phyloP scores from a whole-genome alignment of 192 early-diverging fungal species.

The Entomortierella chlamydospora region DNA sequence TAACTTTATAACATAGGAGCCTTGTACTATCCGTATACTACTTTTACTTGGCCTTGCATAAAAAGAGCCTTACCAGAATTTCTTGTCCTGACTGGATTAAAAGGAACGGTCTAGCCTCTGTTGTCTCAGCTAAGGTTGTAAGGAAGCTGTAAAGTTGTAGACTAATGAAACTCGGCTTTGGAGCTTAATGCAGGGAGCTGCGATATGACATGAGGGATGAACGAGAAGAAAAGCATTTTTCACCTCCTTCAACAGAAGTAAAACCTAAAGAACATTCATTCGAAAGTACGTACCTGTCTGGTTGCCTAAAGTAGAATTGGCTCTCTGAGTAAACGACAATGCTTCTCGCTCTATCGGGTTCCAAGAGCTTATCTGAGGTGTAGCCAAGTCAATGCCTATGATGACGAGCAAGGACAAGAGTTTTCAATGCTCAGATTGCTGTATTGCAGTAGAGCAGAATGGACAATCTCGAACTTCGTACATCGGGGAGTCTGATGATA shows the following conservation, averaged over 20 bases:
- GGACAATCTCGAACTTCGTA: background rate
- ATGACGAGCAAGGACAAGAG: background rate
- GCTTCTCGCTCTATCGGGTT: background rate
- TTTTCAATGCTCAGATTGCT: background rate
- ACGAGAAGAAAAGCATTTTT: background rate
- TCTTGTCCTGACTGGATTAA: constrained; percentile 4
- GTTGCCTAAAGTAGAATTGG: no score
- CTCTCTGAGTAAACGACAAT: no score
- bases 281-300: no score
- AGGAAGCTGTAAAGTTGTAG: no score
- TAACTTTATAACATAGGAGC: no score
- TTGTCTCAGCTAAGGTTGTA: background rate
- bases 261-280: no score
- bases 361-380: background rate
- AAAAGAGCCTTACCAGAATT: background rate
- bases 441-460: background rate
- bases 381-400: background rate
- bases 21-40: no score
- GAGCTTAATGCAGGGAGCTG: no score
- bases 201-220: background rate
- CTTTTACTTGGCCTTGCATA: no score
- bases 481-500: background rate
- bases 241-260: no score
- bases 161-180: background rate
- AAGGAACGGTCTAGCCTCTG: background rate